Conservation (phyloP, 192 early-diverging fungal species). For the Chytriomyces confervae region DNA sequence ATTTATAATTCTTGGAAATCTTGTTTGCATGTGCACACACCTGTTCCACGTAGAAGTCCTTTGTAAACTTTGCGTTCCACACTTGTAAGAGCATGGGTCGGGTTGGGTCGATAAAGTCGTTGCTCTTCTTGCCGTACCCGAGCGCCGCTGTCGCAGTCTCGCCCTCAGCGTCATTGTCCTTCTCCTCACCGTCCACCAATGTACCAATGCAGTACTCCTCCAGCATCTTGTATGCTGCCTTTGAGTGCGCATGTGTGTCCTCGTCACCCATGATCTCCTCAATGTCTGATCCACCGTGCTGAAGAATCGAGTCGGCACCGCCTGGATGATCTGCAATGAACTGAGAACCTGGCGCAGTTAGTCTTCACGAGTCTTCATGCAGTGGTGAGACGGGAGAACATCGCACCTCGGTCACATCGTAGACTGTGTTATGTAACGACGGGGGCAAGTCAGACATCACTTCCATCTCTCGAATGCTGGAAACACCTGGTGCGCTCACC, state of each 20-base stretch:
- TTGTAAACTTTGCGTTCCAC: slow-evolving; percentile 70
- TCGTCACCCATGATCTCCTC: slow-evolving; percentile 78
- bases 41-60: slow-evolving; percentile 86
- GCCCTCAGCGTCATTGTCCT: slow-evolving; percentile 29
- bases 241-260: slow-evolving; percentile 77
- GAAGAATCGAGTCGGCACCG: slow-evolving; percentile 86
- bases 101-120: slow-evolving; percentile 80
- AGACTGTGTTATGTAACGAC: slow-evolving; percentile 22
- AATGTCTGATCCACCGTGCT: slow-evolving; percentile 87
- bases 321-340: slow-evolving; percentile 94
- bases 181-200: slow-evolving; percentile 17
- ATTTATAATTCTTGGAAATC: not conserved
- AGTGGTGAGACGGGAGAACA: not conserved
- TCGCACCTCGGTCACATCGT: slow-evolving; percentile 23
- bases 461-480: not conserved
- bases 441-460: not conserved
- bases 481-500: slow-evolving; percentile 21
- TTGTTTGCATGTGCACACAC: not conserved
- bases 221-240: slow-evolving; percentile 86
- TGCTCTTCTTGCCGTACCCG: slow-evolving; percentile 51
- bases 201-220: slow-evolving; percentile 81
- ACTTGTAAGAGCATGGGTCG: slow-evolving; percentile 86
- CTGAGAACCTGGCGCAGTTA: slow-evolving; percentile 26
- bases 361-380: not conserved
- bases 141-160: slow-evolving; percentile 53